Conservation (phyloP, 1,284 basidiomycete species). For the Marasmius oreades region DNA sequence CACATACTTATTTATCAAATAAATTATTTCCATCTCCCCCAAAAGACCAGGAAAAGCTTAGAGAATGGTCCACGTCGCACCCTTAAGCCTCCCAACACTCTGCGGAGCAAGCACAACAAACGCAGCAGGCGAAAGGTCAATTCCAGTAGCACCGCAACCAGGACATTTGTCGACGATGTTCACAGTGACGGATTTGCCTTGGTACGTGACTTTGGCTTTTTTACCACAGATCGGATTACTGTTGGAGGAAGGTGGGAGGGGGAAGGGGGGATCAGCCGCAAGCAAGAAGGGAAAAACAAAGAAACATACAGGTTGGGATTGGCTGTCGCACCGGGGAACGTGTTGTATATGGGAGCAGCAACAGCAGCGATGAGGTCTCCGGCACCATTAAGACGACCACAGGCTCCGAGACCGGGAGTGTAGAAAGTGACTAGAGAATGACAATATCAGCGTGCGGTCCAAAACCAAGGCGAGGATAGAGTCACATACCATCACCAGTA, state of each 20-base stretch:
- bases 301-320: background rate
- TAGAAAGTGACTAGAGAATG: background rate
- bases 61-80: background rate
- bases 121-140: constrained; percentile 40
- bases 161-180: constrained; percentile 40
- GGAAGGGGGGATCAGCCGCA: background rate
- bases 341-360: background rate
- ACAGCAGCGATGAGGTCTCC: background rate
- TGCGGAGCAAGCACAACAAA: constrained; percentile 35
- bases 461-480: background rate
- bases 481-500: background rate
- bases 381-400: background rate
- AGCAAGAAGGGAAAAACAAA: background rate
- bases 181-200: constrained; percentile 33
- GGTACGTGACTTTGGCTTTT: constrained; percentile 17
- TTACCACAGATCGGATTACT: background rate
- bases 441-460: background rate
- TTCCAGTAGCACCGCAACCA: constrained; percentile 32
- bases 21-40: too few species aligned
- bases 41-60: background rate
- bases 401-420: background rate
- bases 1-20: too few species aligned
- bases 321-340: background rate
- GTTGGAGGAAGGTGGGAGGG: background rate
- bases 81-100: constrained; percentile 2